Conservation (phyloP, 192 early-diverging fungal species). For the Obelidium mucronatum region DNA sequence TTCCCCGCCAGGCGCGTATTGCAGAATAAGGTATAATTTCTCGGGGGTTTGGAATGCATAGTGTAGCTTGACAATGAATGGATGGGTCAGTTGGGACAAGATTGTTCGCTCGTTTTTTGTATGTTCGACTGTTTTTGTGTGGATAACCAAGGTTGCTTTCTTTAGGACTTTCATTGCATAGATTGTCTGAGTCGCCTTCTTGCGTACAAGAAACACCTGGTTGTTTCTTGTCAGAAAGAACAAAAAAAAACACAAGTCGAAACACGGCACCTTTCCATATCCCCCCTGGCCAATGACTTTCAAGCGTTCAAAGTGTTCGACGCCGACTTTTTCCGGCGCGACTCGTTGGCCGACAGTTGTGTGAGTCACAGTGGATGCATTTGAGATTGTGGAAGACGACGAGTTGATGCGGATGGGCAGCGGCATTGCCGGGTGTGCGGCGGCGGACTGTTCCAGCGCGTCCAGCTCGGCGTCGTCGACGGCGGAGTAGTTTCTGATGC, state of each 20-base stretch:
- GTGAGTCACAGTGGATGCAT: neutral
- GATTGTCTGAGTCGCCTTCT: conserved; percentile 52
- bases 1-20: conserved; percentile 88
- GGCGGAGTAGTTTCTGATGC: conserved; percentile 32
- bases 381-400: neutral
- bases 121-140: conserved; percentile 78
- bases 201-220: conserved; percentile 83
- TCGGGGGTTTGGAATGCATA: conserved; percentile 93
- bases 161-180: conserved; percentile 96
- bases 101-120: conserved; percentile 90
- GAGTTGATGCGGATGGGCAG: neutral
- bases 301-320: conserved; percentile 65
- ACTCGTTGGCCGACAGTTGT: too few species aligned
- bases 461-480: conserved; percentile 6
- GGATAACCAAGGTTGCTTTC: conserved; percentile 85
- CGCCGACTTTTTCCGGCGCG: conserved; percentile 26
- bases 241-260: neutral
- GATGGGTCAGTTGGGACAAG: conserved; percentile 84
- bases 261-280: conserved; percentile 72
- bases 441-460: neutral
- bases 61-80: conserved; percentile 91
- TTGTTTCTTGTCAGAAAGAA: neutral
- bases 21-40: conserved; percentile 87
- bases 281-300: conserved; percentile 74
- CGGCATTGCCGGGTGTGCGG: neutral